phyloP scores from a whole-genome alignment of 352 stramenopile genomes.

The Phytophthora capsici region DNA sequence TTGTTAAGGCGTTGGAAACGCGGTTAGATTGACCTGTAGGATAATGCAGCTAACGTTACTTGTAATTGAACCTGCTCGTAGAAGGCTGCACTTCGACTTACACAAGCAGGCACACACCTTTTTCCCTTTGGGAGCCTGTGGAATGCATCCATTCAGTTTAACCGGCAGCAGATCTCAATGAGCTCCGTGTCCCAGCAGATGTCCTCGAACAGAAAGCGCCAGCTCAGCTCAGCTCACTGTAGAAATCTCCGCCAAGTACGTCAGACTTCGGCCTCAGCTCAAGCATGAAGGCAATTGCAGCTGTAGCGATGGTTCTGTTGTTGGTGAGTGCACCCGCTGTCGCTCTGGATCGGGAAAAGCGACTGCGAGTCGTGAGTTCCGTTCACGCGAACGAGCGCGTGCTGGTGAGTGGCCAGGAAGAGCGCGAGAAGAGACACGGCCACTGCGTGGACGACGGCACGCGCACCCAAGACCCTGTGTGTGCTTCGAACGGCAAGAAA shows the following conservation, averaged over 20 bases:
- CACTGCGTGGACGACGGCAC: slow-evolving; percentile 47
- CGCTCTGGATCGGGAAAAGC: slow-evolving; percentile 33
- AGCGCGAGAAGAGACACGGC: slow-evolving; percentile 23
- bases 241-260: slow-evolving; percentile 7
- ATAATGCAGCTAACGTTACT: slow-evolving; percentile 18
- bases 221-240: slow-evolving; percentile 13
- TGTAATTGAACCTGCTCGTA: slow-evolving; percentile 18
- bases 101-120: slow-evolving; percentile 8
- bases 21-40: slow-evolving; percentile 17
- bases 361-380: slow-evolving; percentile 33
- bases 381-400: slow-evolving; percentile 43
- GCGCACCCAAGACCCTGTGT: slow-evolving; percentile 50
- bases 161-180: slow-evolving; percentile 21
- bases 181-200: slow-evolving; percentile 14
- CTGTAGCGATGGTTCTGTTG: slow-evolving; percentile 10
- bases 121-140: slow-evolving; percentile 2
- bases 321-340: slow-evolving; percentile 9
- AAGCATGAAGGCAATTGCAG: slow-evolving; percentile 20
- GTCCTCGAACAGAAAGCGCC: not conserved
- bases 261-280: too few species aligned
- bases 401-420: slow-evolving; percentile 23
- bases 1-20: not conserved
- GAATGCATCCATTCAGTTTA: slow-evolving; percentile 2
- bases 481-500: slow-evolving; percentile 56
- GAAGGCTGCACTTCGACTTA: slow-evolving; percentile 7